Evolutionary conservation across 768 basidiomycete genomes (phyloP).

Genomic region (Psilocybe cyanescens): DNA sequence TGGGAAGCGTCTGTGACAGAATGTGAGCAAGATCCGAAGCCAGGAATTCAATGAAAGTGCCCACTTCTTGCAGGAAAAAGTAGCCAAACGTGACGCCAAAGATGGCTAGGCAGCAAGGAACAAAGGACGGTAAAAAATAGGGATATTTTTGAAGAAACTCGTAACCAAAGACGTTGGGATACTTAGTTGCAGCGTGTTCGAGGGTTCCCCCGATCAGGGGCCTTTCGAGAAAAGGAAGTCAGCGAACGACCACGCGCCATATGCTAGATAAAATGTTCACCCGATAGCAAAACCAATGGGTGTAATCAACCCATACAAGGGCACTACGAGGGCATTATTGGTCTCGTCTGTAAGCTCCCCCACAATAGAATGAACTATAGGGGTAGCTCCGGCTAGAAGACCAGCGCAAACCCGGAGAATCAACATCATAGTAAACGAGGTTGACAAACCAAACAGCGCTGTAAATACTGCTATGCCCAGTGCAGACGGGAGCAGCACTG

Average conservation of each 20-base stretch:
- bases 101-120: constrained; percentile 6
- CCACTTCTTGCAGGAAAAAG: constrained; percentile 1
- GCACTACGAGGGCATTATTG: constrained; percentile 5
- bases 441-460: constrained; percentile 5
- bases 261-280: neutral
- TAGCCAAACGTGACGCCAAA: constrained; percentile 4
- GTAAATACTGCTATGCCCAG: constrained; percentile 9
- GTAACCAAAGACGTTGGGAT: constrained; percentile 3
- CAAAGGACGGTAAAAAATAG: constrained; percentile 6
- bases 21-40: neutral
- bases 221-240: neutral
- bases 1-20: neutral
- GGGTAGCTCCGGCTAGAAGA: constrained; percentile 3
- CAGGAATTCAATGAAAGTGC: neutral
- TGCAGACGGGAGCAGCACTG: constrained; percentile 8
- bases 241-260: neutral
- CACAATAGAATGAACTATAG: constrained; percentile 10
- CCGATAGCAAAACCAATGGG: constrained; percentile 3
- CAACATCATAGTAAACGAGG: constrained; percentile 9
- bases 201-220: constrained; percentile 1
- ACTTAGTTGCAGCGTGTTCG: constrained; percentile 1
- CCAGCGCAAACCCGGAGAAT: constrained; percentile 5
- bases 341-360: constrained; percentile 8
- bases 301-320: neutral
- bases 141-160: constrained; percentile 5